phyloP scores from a whole-genome alignment of 768 basidiomycete genomes.

The Dendrothele bispora region DNA sequence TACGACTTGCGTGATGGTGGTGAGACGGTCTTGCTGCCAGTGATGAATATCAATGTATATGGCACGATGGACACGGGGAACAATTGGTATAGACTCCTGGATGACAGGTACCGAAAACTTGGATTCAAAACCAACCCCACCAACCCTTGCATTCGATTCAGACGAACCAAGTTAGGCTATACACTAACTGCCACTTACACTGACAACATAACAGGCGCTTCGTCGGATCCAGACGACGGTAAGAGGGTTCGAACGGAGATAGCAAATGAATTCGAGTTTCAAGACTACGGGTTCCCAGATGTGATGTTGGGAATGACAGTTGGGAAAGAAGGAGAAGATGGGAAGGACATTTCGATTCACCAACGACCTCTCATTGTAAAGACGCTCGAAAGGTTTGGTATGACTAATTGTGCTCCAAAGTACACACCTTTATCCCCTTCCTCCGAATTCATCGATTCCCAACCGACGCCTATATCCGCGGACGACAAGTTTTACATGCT shows the following conservation, averaged over 20 bases:
- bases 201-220: neutral
- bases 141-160: neutral
- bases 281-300: neutral
- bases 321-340: neutral
- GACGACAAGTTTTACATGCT: neutral
- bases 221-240: neutral
- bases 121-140: neutral
- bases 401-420: neutral
- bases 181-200: neutral
- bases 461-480: neutral
- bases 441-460: neutral
- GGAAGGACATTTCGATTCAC: neutral
- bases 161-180: neutral
- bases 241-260: neutral
- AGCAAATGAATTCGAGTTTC: neutral
- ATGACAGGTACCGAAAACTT: neutral
- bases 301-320: neutral
- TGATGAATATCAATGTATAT: neutral
- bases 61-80: neutral
- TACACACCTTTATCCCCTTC: too few relatives aligned
- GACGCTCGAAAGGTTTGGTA: neutral
- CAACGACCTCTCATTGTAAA: neutral
- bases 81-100: neutral
- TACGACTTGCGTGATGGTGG: neutral
- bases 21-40: slow-evolving; percentile 1